phyloP scores from a whole-genome alignment of 208 protist genomes.

The Wallacemonas sp. region DNA sequence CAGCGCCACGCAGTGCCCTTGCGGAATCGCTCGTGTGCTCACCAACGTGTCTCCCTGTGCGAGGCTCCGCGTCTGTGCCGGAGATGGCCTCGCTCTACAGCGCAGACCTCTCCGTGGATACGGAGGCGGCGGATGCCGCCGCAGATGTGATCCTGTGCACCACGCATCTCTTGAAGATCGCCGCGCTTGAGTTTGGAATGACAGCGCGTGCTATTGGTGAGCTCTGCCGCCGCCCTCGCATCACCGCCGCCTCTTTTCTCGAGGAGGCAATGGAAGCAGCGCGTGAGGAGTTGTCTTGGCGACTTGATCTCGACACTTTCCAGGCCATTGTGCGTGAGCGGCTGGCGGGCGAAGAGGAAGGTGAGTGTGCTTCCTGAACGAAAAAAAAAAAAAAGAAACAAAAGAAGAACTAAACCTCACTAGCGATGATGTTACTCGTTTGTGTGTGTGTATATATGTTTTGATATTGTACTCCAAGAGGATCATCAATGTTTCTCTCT shows the following conservation, averaged over 20 bases:
- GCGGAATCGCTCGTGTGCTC: no score
- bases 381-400: not conserved
- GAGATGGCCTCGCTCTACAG: not conserved
- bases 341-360: constrained; percentile 3
- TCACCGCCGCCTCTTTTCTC: constrained; percentile 40
- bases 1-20: no score
- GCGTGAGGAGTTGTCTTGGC: constrained; percentile 45
- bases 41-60: not conserved
- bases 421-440: no score
- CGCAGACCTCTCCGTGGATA: constrained; percentile 21
- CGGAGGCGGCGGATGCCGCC: constrained; percentile 30
- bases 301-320: constrained; percentile 21
- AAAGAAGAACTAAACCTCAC: no score
- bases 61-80: not conserved
- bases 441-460: no score
- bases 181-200: constrained; percentile 45
- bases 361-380: no score
- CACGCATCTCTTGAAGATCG: constrained; percentile 53
- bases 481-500: not conserved
- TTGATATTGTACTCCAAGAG: no score
- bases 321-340: constrained; percentile 29
- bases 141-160: constrained; percentile 48
- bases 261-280: constrained; percentile 52
- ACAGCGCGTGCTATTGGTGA: constrained; percentile 46
- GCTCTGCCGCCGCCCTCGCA: constrained; percentile 42